phyloP scores from a whole-genome alignment of 805 yeast species.

The Saturnispora sanitii region DNA sequence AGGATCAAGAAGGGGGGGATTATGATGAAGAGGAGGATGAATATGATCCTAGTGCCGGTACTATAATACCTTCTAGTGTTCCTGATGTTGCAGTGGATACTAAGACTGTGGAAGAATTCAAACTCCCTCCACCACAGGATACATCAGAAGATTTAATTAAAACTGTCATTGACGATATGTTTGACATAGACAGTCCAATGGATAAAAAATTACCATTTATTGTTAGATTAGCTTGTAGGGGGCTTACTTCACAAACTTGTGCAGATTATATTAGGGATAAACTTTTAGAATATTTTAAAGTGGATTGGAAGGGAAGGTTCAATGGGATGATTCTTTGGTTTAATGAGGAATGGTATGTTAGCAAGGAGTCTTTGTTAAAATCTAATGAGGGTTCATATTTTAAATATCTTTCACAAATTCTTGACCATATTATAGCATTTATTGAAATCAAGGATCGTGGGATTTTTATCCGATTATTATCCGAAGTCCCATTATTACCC shows the following conservation, averaged over 20 bases:
- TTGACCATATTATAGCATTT: slow-evolving; percentile 77
- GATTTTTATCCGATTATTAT: slow-evolving; percentile 67
- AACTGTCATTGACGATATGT: slow-evolving; percentile 49
- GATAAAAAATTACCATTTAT: slow-evolving; percentile 32
- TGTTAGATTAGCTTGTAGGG: slow-evolving; percentile 75
- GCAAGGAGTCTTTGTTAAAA: slow-evolving; percentile 32
- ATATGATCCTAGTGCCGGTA: slow-evolving; percentile 5
- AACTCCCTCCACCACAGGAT: slow-evolving; percentile 49
- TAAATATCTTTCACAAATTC: slow-evolving; percentile 57
- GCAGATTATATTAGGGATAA: slow-evolving; percentile 59
- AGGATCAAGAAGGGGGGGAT: slow-evolving; percentile 3
- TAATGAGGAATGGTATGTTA: slow-evolving; percentile 80
- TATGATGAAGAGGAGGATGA: slow-evolving; percentile 21
- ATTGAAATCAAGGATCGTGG: slow-evolving; percentile 75
- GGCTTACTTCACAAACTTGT: slow-evolving; percentile 36
- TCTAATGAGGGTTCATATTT: slow-evolving; percentile 33
- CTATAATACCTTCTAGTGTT: neutral
- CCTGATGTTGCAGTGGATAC: neutral
- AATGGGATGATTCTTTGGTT: slow-evolving; percentile 84
- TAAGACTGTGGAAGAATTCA: slow-evolving; percentile 23
- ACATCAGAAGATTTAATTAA: slow-evolving; percentile 50
- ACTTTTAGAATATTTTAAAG: slow-evolving; percentile 62
- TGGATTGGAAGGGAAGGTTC: slow-evolving; percentile 59
- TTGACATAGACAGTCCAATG: slow-evolving; percentile 19
- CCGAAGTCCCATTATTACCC: slow-evolving; percentile 77